Conservation (phyloP, 257 asterid genomes). For the Solanum microdontum region DNA sequence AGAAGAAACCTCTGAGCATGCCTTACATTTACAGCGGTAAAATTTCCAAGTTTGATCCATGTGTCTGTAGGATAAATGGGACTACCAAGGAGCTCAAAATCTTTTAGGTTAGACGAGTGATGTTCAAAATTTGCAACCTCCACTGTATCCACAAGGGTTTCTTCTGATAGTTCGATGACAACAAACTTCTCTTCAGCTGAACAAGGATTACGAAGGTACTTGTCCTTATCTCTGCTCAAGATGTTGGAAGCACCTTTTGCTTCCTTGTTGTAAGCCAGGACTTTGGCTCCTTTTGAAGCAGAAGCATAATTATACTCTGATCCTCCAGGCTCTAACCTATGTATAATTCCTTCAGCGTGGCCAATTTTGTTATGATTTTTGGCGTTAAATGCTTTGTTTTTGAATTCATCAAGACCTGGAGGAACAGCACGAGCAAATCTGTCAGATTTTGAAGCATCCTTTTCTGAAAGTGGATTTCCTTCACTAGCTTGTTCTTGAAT, state of each 20-base stretch:
- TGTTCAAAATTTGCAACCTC: slow-evolving; percentile 85
- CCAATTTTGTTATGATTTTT: slow-evolving; percentile 24
- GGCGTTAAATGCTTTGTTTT: slow-evolving; percentile 58
- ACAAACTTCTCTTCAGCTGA: slow-evolving; percentile 82
- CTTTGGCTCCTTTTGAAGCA: slow-evolving; percentile 90
- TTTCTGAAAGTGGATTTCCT: slow-evolving; percentile 23
- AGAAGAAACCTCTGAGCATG: slow-evolving; percentile 66
- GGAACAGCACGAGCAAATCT: slow-evolving; percentile 39
- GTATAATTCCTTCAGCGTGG: slow-evolving; percentile 53
- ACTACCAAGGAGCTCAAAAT: slow-evolving; percentile 74
- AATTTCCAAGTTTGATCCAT: slow-evolving; percentile 73
- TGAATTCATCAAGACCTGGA: slow-evolving; percentile 71
- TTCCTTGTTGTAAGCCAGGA: slow-evolving; percentile 78
- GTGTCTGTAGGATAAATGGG: slow-evolving; percentile 82
- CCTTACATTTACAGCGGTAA: slow-evolving; percentile 69
- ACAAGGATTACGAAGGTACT: slow-evolving; percentile 94
- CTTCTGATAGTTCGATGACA: slow-evolving; percentile 88
- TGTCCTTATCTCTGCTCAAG: slow-evolving; percentile 74
- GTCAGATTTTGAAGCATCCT: slow-evolving; percentile 26
- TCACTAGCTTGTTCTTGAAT: slow-evolving; percentile 21
- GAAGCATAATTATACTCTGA: slow-evolving; percentile 88
- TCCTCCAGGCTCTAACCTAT: slow-evolving; percentile 90
- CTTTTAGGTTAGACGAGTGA: slow-evolving; percentile 80
- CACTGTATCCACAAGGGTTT: slow-evolving; percentile 65
- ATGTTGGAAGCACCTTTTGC: slow-evolving; percentile 94